Percentiles rank a stretch among this genome's conserved stretches.
Evolutionary conservation across 176 grass and related monocot species (phyloP).

Genomic region (Stipa capillata): DNA sequence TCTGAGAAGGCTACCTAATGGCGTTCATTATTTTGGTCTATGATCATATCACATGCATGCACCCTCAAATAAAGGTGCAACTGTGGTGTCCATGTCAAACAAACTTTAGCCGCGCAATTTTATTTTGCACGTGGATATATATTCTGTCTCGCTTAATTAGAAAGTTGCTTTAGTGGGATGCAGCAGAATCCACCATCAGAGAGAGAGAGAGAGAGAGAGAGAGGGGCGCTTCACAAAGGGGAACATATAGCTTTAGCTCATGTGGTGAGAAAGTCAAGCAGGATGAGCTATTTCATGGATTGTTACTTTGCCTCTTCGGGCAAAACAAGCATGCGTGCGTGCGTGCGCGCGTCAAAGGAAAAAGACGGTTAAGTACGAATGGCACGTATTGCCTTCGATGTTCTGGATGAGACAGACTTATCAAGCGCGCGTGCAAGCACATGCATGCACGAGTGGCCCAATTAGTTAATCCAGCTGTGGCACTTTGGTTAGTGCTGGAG

Average conservation of each 20-base stretch:
- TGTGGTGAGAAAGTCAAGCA: constrained; percentile 16
- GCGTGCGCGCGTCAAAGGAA: background rate
- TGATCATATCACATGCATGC: constrained; percentile 15
- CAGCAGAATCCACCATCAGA: constrained; percentile 5
- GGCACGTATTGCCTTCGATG: background rate
- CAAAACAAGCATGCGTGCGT: background rate
- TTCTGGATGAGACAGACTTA: background rate
- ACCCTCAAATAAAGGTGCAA: background rate
- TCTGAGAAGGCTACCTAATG: background rate
- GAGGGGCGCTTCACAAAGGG: too few species aligned
- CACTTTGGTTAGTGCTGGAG: background rate
- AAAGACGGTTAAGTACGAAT: background rate
- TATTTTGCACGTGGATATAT: constrained; percentile 17
- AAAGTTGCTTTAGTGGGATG: constrained; percentile 6
- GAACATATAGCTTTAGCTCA: background rate
- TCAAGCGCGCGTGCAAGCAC: background rate
- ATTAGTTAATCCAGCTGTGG: background rate
- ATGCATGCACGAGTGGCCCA: background rate
- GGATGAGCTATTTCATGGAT: background rate
- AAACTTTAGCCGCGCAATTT: constrained; percentile 1
- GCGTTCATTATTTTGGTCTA: background rate
- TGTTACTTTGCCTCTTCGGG: background rate
- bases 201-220: background rate
- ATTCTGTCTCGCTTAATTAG: background rate
- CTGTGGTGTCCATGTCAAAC: background rate